phyloP scores from a whole-genome alignment of 2,329 filamentous ascomycete genomes.

The Cryphonectria naterciae region DNA sequence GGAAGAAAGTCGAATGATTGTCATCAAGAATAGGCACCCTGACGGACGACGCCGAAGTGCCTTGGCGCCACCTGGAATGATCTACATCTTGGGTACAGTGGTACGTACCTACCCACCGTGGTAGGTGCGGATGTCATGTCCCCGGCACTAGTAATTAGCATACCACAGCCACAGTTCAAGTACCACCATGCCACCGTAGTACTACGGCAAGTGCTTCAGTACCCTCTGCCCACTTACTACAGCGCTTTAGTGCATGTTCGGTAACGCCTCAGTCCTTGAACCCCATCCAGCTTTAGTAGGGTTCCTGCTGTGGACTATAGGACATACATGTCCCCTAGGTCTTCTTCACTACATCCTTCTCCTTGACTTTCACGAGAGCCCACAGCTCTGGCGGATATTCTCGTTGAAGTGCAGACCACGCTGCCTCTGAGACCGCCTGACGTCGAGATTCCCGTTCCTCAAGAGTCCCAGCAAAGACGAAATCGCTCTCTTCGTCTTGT shows the following conservation, averaged over 20 bases:
- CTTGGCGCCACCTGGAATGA: not conserved
- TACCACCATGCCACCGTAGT: not conserved
- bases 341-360: not conserved
- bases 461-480: not conserved
- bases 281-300: not conserved
- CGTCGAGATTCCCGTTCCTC: not conserved
- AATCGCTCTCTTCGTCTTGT: not conserved
- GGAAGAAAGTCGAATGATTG: constrained; percentile 13
- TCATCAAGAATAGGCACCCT: constrained; percentile 1
- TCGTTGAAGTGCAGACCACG: not conserved
- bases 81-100: not conserved
- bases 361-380: not conserved
- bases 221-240: not conserved
- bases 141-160: not conserved
- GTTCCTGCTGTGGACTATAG: not conserved
- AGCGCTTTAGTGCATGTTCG: not conserved
- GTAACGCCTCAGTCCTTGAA: not conserved
- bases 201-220: too few species aligned
- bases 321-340: not conserved
- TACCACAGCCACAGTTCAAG: not conserved
- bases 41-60: constrained; percentile 7
- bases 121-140: not conserved
- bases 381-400: not conserved
- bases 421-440: not conserved
- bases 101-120: not conserved